Evolutionary conservation across 306 rosid genomes (phyloP).

Genomic region (Mimosa bimucronata): DNA sequence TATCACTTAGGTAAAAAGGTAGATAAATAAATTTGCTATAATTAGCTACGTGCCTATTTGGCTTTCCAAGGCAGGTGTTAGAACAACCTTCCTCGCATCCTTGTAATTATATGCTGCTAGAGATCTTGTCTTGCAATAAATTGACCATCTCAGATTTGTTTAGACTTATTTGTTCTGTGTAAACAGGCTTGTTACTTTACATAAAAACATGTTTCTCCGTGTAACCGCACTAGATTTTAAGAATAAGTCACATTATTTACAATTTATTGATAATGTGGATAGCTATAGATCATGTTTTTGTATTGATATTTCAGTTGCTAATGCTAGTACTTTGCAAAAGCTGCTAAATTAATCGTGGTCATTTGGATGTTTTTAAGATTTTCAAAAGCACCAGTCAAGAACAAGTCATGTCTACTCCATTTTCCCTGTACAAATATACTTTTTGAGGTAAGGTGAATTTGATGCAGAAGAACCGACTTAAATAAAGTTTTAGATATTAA

Average conservation of each 20-base stretch:
- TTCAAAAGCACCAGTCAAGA: not conserved
- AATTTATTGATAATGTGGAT: not conserved
- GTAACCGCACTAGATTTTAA: not conserved
- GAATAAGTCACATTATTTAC: not conserved
- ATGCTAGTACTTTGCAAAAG: not conserved
- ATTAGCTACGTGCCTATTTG: conserved; percentile 34
- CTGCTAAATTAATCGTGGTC: no score
- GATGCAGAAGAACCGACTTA: no score
- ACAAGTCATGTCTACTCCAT: not conserved
- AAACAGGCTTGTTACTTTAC: not conserved
- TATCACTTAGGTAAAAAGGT: conserved; percentile 49
- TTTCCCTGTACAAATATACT: no score
- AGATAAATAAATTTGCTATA: conserved; percentile 69
- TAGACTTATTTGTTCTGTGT: conserved; percentile 11
- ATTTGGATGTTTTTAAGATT: not conserved
- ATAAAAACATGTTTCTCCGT: not conserved
- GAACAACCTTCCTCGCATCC: conserved; percentile 27
- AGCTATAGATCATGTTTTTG: not conserved
- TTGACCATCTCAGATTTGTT: not conserved
- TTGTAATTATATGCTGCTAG: conserved; percentile 36
- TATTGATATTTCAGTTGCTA: not conserved
- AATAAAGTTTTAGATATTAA: no score
- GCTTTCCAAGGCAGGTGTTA: conserved; percentile 32
- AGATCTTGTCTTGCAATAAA: conserved; percentile 32
- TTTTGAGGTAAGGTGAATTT: no score